Conservation (phyloP, 345 rosid species). For the Balakata baccata region DNA sequence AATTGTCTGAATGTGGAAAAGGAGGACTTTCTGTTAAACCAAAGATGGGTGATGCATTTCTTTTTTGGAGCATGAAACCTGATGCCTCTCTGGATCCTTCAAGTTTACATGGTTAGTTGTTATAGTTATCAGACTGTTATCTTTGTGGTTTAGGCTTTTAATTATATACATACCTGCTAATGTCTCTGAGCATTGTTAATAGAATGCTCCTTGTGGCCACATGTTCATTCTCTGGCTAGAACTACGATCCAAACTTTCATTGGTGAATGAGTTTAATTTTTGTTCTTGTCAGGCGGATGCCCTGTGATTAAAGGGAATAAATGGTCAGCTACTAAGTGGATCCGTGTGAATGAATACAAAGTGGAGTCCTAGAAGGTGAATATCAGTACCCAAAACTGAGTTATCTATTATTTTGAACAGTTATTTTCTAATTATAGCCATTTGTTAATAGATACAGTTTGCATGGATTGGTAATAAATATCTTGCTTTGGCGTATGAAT, state of each 20-base stretch:
- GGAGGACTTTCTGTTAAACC: slow-evolving; percentile 84
- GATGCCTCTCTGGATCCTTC: slow-evolving; percentile 75
- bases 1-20: slow-evolving; percentile 85
- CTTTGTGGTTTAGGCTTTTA: slow-evolving; percentile 3
- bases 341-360: slow-evolving; percentile 73
- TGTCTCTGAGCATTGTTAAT: not conserved
- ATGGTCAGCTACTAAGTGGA: slow-evolving; percentile 98
- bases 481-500: not conserved
- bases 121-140: not conserved
- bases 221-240: not conserved
- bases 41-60: slow-evolving; percentile 93
- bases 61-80: slow-evolving; percentile 97
- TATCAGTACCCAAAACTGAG: not conserved
- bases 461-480: not conserved
- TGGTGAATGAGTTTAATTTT: slow-evolving; percentile 10
- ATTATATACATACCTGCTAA: not conserved
- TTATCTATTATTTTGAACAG: not conserved
- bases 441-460: not conserved
- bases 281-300: slow-evolving; percentile 68
- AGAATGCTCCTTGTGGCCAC: not conserved
- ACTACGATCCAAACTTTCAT: not conserved
- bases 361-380: slow-evolving; percentile 44
- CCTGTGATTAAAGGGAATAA: slow-evolving; percentile 86
- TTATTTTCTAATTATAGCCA: not conserved
- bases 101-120: slow-evolving; percentile 90